Evolutionary conservation across 2,329 filamentous ascomycete species (phyloP).

Genomic region (Aspergillus sp.): DNA sequence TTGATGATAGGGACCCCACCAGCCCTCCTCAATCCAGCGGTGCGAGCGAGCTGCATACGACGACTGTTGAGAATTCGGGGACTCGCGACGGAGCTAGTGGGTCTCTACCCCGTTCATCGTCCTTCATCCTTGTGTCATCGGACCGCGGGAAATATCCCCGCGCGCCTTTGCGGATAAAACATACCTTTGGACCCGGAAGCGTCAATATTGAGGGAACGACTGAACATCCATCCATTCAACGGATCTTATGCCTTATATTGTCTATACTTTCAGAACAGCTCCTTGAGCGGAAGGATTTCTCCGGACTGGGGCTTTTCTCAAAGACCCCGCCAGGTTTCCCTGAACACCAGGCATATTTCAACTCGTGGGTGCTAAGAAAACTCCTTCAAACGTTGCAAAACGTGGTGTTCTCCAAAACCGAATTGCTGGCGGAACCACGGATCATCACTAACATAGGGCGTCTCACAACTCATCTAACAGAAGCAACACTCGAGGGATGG

Average conservation of each 20-base stretch:
- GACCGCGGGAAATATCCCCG: constrained; percentile 60
- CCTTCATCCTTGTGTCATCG: constrained; percentile 83
- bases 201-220: constrained; percentile 47
- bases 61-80: constrained; percentile 55
- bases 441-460: constrained; percentile 83
- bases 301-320: constrained; percentile 78
- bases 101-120: constrained; percentile 76
- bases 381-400: constrained; percentile 70
- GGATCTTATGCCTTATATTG: constrained; percentile 73
- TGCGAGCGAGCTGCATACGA: constrained; percentile 71
- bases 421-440: constrained; percentile 73
- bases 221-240: constrained; percentile 71
- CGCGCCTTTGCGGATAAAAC: constrained; percentile 63
- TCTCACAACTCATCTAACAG: constrained; percentile 76
- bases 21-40: constrained; percentile 70
- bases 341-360: constrained; percentile 93
- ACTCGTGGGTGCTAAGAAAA: constrained; percentile 80
- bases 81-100: constrained; percentile 53
- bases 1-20: constrained; percentile 82
- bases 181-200: constrained; percentile 61
- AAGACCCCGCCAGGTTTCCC: constrained; percentile 91
- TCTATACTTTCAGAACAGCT: constrained; percentile 84
- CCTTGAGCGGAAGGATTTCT: constrained; percentile 82
- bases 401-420: constrained; percentile 69
- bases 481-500: constrained; percentile 94